A percentile compares a stretch with the other conserved stretches of the same genome.
These are phyloP conservation scores for Podaxis carcinomalis DNA, from an alignment of 768 basidiomycete genomes.

Conservation along the genomic window DNA sequence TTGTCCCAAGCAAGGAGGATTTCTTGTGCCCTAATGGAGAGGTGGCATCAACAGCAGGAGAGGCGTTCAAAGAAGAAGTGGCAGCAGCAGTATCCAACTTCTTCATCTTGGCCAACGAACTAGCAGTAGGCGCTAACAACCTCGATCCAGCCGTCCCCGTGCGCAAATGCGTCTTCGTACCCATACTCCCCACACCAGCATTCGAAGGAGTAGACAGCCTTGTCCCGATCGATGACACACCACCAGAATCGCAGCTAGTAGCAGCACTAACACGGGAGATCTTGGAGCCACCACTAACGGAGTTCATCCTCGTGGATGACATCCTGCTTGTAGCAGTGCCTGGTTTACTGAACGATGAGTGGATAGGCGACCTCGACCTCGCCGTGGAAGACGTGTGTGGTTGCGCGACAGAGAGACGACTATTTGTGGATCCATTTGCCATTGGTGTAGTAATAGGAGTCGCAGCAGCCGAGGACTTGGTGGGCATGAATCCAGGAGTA, in stretches of 20 bases:
- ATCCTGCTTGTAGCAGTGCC: neutral
- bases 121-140: constrained; percentile 71
- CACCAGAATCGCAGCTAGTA: constrained; percentile 17
- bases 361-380: constrained; percentile 25
- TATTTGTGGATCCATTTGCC: neutral
- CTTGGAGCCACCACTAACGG: constrained; percentile 7
- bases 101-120: constrained; percentile 62
- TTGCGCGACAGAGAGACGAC: neutral
- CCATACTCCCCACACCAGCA: constrained; percentile 28
- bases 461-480: neutral
- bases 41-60: neutral
- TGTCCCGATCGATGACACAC: constrained; percentile 42
- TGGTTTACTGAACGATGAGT: constrained; percentile 15
- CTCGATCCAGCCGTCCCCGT: constrained; percentile 31
- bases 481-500: neutral
- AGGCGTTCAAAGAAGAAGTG: neutral
- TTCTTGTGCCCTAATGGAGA: constrained; percentile 6
- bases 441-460: neutral
- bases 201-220: constrained; percentile 20
- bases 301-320: neutral
- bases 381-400: constrained; percentile 12
- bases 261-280: constrained; percentile 9
- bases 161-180: constrained; percentile 23
- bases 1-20: constrained; percentile 22
- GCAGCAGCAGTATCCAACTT: constrained; percentile 13